Conservation (phyloP, 805 yeast genomes). For the Saturnispora besseyi region DNA sequence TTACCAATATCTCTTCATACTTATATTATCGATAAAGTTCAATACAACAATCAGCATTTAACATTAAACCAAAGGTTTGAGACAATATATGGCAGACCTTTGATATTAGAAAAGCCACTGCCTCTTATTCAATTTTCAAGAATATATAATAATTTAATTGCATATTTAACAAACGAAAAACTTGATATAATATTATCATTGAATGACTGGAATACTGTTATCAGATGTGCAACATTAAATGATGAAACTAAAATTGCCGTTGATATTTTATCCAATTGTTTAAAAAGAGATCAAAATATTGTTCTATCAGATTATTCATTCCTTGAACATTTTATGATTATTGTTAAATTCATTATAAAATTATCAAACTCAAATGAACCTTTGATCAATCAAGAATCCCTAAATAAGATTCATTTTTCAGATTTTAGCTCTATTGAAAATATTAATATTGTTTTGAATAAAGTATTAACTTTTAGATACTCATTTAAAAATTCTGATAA, state of each 20-base stretch:
- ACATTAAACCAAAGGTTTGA: conserved; percentile 38
- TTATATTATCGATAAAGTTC: conserved; percentile 47
- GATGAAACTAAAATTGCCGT: conserved; percentile 26
- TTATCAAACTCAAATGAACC: conserved; percentile 25
- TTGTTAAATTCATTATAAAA: conserved; percentile 21
- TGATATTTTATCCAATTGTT: conserved; percentile 38
- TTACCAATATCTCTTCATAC: conserved; percentile 69
- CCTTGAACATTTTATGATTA: conserved; percentile 27
- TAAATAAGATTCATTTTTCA: conserved; percentile 8
- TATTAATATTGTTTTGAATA: conserved; percentile 15
- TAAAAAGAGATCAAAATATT: conserved; percentile 39
- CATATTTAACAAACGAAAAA: conserved; percentile 23
- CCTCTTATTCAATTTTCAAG: conserved; percentile 26
- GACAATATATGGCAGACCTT: conserved; percentile 25
- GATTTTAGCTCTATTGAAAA: conserved; percentile 14
- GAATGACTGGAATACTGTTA: conserved; percentile 25
- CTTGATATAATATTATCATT: conserved; percentile 18
- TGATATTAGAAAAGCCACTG: conserved; percentile 13
- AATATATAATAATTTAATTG: conserved; percentile 27
- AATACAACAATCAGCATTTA: conserved; percentile 46
- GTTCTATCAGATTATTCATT: conserved; percentile 49
- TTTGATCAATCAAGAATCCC: conserved; percentile 18
- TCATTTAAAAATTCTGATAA: conserved; percentile 7
- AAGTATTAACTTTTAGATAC: conserved; percentile 16
- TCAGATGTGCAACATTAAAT: conserved; percentile 20